These are phyloP conservation scores for Suillus subaureus DNA, from an alignment of 768 basidiomycete species.

Conservation along the genomic window DNA sequence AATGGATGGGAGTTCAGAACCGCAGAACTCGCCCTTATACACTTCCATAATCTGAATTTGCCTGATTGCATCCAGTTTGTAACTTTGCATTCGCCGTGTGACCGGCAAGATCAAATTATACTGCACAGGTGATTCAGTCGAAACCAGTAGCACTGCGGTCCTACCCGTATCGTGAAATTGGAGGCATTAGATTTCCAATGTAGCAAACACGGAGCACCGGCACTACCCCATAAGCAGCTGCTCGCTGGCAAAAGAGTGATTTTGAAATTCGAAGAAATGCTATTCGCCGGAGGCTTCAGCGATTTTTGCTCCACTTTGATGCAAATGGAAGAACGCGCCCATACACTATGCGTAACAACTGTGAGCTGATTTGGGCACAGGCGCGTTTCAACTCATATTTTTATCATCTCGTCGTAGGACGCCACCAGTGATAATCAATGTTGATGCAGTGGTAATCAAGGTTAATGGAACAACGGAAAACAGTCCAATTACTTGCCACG, in stretches of 20 bases:
- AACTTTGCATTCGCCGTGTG: background rate
- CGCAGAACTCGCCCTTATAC: background rate
- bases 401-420: background rate
- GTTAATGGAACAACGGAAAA: background rate
- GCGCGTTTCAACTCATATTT: background rate
- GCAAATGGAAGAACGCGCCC: background rate
- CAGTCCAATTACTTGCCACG: background rate
- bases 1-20: background rate
- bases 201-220: background rate
- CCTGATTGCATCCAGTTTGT: background rate
- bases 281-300: background rate
- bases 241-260: background rate
- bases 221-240: background rate
- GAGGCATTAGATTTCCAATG: background rate
- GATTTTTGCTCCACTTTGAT: constrained; percentile 1
- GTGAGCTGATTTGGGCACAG: background rate
- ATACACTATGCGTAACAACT: background rate
- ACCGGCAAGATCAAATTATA: background rate
- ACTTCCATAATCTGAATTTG: background rate
- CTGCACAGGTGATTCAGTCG: background rate
- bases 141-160: background rate
- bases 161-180: background rate
- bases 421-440: background rate
- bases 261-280: background rate
- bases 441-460: background rate